These are phyloP conservation scores for Cystobasidium ongulense DNA, from an alignment of 768 basidiomycete genomes.

Conservation along the genomic window DNA sequence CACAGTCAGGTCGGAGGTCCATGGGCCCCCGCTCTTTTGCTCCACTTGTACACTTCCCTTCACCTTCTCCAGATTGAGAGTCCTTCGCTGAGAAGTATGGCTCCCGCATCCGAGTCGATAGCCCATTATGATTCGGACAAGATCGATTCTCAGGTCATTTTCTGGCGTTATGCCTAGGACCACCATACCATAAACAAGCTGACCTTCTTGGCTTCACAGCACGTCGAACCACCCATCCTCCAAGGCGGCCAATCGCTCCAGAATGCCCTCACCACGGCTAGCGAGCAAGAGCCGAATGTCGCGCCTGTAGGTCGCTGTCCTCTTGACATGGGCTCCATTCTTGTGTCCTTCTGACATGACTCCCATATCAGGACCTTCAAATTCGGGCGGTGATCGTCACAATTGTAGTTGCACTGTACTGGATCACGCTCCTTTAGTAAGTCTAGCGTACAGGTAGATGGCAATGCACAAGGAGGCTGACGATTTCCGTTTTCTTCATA, in stretches of 20 bases:
- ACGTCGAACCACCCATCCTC: neutral
- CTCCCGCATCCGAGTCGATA: too few species aligned
- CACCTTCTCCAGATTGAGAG: too few species aligned
- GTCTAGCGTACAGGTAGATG: neutral
- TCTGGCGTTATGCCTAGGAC: too few species aligned
- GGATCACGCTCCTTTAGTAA: neutral
- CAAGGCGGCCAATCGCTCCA: neutral
- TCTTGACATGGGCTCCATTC: neutral
- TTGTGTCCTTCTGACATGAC: neutral
- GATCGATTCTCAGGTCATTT: neutral
- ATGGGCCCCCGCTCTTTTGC: too few species aligned
- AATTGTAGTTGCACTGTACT: neutral
- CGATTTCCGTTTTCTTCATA: neutral
- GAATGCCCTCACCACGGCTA: neutral
- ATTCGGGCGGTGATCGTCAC: neutral
- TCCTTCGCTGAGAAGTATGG: too few species aligned
- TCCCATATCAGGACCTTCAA: neutral
- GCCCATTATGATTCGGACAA: neutral
- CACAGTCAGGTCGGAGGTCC: too few species aligned
- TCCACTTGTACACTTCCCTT: too few species aligned
- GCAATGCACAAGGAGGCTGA: neutral
- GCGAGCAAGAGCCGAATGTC: neutral
- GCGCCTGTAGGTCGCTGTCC: neutral
- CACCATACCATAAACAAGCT: too few species aligned
- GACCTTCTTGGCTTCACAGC: neutral